Base-by-base conservation (phyloP, 352 stramenopile species). In the Phytophthora europaea region DNA sequence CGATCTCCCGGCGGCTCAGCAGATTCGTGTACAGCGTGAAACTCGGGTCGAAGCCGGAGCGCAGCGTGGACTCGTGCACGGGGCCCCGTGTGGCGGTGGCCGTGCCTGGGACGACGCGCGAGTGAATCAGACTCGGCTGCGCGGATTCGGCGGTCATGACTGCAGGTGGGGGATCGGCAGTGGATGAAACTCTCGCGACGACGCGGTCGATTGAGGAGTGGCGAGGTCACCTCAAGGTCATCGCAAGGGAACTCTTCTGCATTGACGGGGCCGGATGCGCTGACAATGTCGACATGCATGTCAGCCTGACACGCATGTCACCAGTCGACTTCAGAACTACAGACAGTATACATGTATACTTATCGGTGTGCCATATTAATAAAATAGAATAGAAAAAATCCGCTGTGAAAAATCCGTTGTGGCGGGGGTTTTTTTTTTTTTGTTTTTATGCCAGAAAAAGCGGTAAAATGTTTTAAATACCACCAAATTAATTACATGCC, bases 11-110 rank as follows among this genome's bases (percentile, higher is more conserved):
- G 18, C 79, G 78, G 45, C 57, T 64, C 62, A 90, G 72, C 63
- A 93, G 76, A 66, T 85, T 90, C 34, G 77, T 79, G 74, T 91
- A 91, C 43, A 91, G 69, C 38, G 85, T 90, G 70, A 81, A 77
- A 38, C 81, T 73, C 26, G 72, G 56, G 55, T 92, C 71, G 71
- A 83, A 89, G 13, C 68, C 54, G 4, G 63, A 67, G 26, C 65
- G 51, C 40, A 76, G 58, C 45, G 73, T 70, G 28, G 72, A 82
- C 62, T 78, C 64, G 54, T 79, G 76, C 47, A 79, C 73, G 22
- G 72, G 64, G 2, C 80, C 73, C 13, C 78, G 76, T 10, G 67
- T 76, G 65, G 61, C 53, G 13, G 75, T 80, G n/a, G 71, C 73
- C 13, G 80, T 75, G 55, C 52, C 61, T 2, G 73, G 65, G 2